Evolutionary conservation across 2,329 filamentous ascomycete species (phyloP).

Genomic region (Pseudopithomyces maydicus): DNA sequence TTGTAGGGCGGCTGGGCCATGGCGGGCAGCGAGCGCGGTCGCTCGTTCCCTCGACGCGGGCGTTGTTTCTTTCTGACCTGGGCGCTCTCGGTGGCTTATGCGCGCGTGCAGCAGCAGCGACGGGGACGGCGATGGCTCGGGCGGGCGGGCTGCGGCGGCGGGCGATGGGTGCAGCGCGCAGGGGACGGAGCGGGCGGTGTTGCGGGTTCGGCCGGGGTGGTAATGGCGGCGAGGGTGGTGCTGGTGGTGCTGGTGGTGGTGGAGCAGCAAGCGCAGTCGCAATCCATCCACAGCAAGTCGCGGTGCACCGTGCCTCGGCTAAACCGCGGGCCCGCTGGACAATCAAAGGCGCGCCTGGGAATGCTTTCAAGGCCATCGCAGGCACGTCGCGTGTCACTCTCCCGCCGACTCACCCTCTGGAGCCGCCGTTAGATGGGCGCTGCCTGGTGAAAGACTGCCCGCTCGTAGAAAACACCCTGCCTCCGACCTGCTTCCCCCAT

Average conservation of each 20-base stretch:
- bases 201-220: no score
- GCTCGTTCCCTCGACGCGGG: constrained; percentile 26
- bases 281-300: constrained; percentile 11
- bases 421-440: constrained; percentile 2
- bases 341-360: constrained; percentile 24
- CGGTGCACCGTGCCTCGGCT: constrained; percentile 3
- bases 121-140: background rate
- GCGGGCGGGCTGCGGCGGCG: background rate
- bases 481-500: background rate
- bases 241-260: no score
- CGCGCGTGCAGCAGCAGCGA: constrained; percentile 7
- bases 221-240: no score
- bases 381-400: background rate
- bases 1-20: constrained; percentile 40
- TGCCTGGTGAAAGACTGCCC: constrained; percentile 11
- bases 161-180: constrained; percentile 1
- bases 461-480: constrained; percentile 10
- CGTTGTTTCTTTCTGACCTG: constrained; percentile 10
- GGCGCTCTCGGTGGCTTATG: constrained; percentile 30
- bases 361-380: background rate
- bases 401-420: background rate
- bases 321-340: constrained; percentile 34
- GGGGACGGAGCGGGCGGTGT: background rate
- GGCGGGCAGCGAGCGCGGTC: constrained; percentile 28
- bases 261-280: constrained; percentile 10